A percentile compares a stretch with the other conserved stretches of the same genome.
phyloP scores from a whole-genome alignment of 441 rosid species.

The Eruca vesicaria region DNA sequence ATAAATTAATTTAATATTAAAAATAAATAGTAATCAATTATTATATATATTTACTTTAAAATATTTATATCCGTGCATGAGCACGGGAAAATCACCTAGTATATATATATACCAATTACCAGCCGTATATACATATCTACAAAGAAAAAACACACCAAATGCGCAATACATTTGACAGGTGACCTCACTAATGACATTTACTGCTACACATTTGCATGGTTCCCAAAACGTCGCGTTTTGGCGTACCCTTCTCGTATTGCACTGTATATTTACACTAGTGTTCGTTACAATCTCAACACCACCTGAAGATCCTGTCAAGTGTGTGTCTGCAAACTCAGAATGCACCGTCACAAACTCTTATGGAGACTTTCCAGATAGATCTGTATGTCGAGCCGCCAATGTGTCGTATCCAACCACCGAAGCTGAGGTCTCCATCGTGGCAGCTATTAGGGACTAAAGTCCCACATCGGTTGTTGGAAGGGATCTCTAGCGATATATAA shows the following conservation, averaged over 20 bases:
- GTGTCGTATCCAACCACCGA: constrained; percentile 56
- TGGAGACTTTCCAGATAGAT: constrained; percentile 57
- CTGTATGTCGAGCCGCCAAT: constrained; percentile 48
- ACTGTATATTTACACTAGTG: constrained; percentile 30
- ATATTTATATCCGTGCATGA: too few species aligned
- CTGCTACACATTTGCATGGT: background rate
- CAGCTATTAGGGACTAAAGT: too few species aligned
- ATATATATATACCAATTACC: too few species aligned
- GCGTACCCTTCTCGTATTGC: constrained; percentile 13
- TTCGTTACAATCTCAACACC: constrained; percentile 35
- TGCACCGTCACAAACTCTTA: constrained; percentile 65
- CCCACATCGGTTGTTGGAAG: too few species aligned
- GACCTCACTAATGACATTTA: background rate
- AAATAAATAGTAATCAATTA: too few species aligned
- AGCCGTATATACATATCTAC: background rate
- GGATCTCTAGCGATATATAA: too few species aligned
- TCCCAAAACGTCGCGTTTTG: constrained; percentile 9
- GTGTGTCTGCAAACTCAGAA: constrained; percentile 33
- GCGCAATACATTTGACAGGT: background rate
- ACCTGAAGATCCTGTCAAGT: constrained; percentile 56
- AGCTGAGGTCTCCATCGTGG: constrained; percentile 47
- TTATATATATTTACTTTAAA: too few species aligned
- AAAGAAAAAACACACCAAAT: background rate
- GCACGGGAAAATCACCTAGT: too few species aligned
- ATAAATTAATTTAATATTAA: too few species aligned